A percentile compares a stretch with the other conserved stretches of the same genome.
Conservation (phyloP, 2,329 filamentous ascomycete genomes). For the Periglandula ipomoeae region DNA sequence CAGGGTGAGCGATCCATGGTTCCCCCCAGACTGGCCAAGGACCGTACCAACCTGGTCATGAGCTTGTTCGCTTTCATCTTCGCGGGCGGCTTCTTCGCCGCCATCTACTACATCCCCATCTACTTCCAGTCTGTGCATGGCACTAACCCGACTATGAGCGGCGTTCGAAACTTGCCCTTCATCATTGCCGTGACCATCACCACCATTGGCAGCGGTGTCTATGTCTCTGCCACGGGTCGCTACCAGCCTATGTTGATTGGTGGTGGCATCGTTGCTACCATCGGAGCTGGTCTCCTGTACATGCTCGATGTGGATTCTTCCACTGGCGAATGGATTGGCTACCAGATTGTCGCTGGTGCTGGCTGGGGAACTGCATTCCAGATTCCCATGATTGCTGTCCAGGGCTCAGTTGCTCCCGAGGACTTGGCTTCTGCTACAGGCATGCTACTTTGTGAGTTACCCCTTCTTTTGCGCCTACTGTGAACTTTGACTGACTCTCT, state of each 20-base stretch:
- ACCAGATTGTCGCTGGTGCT: constrained; percentile 40
- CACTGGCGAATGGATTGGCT: constrained; percentile 40
- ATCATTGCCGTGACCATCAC: constrained; percentile 34
- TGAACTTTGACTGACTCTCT: neutral
- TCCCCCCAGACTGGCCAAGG: constrained; percentile 26
- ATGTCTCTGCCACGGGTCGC: constrained; percentile 30
- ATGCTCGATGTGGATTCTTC: constrained; percentile 28
- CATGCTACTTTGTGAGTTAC: constrained; percentile 32
- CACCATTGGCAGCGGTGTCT: constrained; percentile 28
- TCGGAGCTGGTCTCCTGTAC: constrained; percentile 35
- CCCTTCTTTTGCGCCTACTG: neutral
- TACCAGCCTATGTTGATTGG: constrained; percentile 37
- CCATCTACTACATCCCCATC: constrained; percentile 39
- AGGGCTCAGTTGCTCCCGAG: constrained; percentile 27
- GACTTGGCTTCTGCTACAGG: constrained; percentile 39
- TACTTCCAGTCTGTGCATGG: constrained; percentile 36
- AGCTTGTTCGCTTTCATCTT: constrained; percentile 33
- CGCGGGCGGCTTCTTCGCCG: constrained; percentile 32
- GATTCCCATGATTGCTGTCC: constrained; percentile 41
- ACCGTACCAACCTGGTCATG: constrained; percentile 29
- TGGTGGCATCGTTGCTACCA: constrained; percentile 32
- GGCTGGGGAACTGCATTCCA: constrained; percentile 37
- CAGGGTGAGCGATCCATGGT: constrained; percentile 38
- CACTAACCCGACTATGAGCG: constrained; percentile 28
- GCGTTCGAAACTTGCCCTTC: constrained; percentile 36